phyloP scores from a whole-genome alignment of 257 asterid genomes.

The Petunia secreta region DNA sequence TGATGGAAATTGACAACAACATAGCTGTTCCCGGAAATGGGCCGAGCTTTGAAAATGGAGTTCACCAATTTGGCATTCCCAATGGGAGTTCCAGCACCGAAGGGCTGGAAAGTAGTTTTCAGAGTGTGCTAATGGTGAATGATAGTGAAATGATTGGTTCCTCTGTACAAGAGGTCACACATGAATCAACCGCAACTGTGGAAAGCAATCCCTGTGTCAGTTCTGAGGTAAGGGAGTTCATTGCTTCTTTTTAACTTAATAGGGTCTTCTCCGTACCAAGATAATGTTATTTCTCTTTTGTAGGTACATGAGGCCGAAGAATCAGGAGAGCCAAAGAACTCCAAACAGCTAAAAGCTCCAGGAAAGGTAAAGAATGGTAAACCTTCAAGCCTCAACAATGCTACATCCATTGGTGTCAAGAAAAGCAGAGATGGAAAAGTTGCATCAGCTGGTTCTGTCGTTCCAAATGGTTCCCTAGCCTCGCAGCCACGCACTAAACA shows the following conservation, averaged over 20 bases:
- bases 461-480: conserved; percentile 38
- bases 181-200: conserved; percentile 22
- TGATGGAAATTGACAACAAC: conserved; percentile 38
- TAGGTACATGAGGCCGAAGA: conserved; percentile 34
- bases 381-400: conserved; percentile 32
- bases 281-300: background rate
- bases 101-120: conserved; percentile 28
- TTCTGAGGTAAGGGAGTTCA: conserved; percentile 34
- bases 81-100: conserved; percentile 30
- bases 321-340: conserved; percentile 28
- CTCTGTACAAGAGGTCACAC: conserved; percentile 23
- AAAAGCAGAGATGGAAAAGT: conserved; percentile 37
- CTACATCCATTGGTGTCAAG: conserved; percentile 23
- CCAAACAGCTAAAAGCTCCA: conserved; percentile 29
- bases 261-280: background rate
- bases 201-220: conserved; percentile 30
- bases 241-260: conserved; percentile 1
- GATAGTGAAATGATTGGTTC: conserved; percentile 29
- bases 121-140: conserved; percentile 29
- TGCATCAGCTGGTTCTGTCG: conserved; percentile 25
- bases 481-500: conserved; percentile 30
- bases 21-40: conserved; percentile 36
- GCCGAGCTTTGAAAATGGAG: conserved; percentile 39
- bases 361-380: conserved; percentile 38
- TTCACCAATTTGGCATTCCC: conserved; percentile 35